Evolutionary conservation across 2,329 filamentous ascomycete genomes (phyloP), one percentile per base, ranked within the genome.

Genomic region (Anisogramma anomala): DNA sequence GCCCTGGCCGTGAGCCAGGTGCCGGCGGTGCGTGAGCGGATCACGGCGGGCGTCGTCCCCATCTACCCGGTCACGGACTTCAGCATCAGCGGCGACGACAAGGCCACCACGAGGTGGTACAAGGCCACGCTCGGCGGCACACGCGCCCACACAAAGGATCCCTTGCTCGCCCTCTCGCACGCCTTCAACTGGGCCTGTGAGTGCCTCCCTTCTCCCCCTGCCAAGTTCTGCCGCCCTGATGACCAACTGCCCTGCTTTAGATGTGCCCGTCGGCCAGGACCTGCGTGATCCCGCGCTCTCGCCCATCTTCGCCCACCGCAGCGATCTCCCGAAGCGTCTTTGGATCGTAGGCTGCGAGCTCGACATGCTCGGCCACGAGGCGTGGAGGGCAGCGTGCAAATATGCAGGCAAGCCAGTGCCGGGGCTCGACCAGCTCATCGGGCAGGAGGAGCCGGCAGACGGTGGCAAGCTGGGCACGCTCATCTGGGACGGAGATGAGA

Each of bases 1-100:
- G 48, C 62, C 1, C 53, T 73, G 1, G 52, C 59, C 13, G 61
- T 60, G 1, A 51, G 59, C 10, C 65, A 70, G 49, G 49, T 65
- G 13, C 58, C 60, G 0, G 52, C 48, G 10, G 48, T 71, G 22
- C 52, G 53, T 23, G 52, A 50, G 3, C 51, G 49, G n/a, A 42
- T 59, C 19, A 47, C 39, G 10, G 68, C 63, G 0, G 57, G 44
- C 9, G 34, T 63, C 0, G 51, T 71, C 6, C 55, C 64, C 3
- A 55, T 68, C 36, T 74, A 71, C 47, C 64, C 69, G 1, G 53
- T 63, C 1, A 52, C 62, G 3, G 67, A 72, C 49, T 60, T 64
- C 22, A 56, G 55, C 6, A 47, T 62, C 11, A 25, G 50, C 1
- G 33, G 49, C 8, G 47, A 53, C 13, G 42, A 52, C 28, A 62